phyloP scores from a whole-genome alignment of 768 basidiomycete species.

The Leucosporidium creatinivorum region DNA sequence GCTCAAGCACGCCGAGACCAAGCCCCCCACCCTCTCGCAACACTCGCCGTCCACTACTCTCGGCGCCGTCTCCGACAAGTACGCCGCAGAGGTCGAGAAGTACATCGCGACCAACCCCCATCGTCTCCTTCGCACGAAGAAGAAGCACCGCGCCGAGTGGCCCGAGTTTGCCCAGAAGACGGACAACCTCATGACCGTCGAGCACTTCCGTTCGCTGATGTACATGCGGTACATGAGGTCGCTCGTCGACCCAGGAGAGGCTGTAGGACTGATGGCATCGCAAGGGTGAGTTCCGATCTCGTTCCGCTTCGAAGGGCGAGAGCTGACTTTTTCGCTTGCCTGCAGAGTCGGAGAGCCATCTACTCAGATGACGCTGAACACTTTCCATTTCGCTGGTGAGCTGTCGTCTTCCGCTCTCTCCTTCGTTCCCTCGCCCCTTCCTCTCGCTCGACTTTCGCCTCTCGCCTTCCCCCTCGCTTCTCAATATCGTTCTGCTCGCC shows the following conservation, averaged over 20 bases:
- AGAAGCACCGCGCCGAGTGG: slow-evolving; percentile 46
- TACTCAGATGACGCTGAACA: slow-evolving; percentile 99
- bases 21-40: slow-evolving; percentile 64
- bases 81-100: slow-evolving; percentile 67
- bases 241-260: slow-evolving; percentile 93
- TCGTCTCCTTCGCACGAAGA: slow-evolving; percentile 45
- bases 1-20: slow-evolving; percentile 59
- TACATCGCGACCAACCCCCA: slow-evolving; percentile 72
- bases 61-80: slow-evolving; percentile 86
- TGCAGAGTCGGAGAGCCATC: slow-evolving; percentile 92
- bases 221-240: slow-evolving; percentile 88
- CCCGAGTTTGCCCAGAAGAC: slow-evolving; percentile 47
- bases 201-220: slow-evolving; percentile 69
- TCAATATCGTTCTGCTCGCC: no score
- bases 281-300: slow-evolving; percentile 65
- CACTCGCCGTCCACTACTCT: slow-evolving; percentile 72
- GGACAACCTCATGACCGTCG: slow-evolving; percentile 43
- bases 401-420: neutral
- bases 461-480: no score
- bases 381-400: slow-evolving; percentile 96
- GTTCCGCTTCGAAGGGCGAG: neutral
- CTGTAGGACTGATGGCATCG: slow-evolving; percentile 92
- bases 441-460: no score
- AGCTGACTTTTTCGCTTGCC: slow-evolving; percentile 1
- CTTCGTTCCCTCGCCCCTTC: neutral